Conservation (phyloP, 192 early-diverging fungal species). For the Coemansia sp. region DNA sequence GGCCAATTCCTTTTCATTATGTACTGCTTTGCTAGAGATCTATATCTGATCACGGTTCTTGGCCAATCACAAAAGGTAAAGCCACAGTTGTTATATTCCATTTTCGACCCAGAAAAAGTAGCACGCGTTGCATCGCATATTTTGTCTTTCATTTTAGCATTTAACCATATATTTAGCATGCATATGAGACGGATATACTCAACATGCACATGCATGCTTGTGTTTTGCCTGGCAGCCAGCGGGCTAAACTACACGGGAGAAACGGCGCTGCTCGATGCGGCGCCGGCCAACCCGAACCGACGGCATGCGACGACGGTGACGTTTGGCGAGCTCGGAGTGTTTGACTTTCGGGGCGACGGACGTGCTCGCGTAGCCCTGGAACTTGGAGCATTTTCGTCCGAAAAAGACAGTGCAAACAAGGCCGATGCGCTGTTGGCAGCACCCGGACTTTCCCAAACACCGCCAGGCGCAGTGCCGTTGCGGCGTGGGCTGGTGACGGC, state of each 20-base stretch:
- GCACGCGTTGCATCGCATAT: no score
- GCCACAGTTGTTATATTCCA: no score
- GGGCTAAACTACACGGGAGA: conserved; percentile 47
- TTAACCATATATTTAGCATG: no score
- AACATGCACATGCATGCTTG: no score
- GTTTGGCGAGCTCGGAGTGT: conserved; percentile 46
- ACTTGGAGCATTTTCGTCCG: conserved; percentile 44
- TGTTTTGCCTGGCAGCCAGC: no score
- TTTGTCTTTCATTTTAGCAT: no score
- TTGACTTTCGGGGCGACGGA: conserved; percentile 50
- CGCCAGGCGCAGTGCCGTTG: background rate
- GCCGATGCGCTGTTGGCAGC: background rate
- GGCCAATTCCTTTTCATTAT: no score
- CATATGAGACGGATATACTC: no score
- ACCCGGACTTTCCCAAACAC: background rate
- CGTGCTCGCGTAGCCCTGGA: conserved; percentile 43
- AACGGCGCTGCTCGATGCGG: conserved; percentile 45
- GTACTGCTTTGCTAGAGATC: no score
- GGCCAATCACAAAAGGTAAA: no score
- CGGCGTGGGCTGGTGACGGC: conserved; percentile 7
- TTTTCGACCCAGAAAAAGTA: no score
- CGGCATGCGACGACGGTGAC: conserved; percentile 42
- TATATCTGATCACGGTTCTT: no score
- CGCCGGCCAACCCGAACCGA: conserved; percentile 26
- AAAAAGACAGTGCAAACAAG: conserved; percentile 32